Conservation (phyloP, 73 alveolate species). For the Blepharisma japonicum region DNA sequence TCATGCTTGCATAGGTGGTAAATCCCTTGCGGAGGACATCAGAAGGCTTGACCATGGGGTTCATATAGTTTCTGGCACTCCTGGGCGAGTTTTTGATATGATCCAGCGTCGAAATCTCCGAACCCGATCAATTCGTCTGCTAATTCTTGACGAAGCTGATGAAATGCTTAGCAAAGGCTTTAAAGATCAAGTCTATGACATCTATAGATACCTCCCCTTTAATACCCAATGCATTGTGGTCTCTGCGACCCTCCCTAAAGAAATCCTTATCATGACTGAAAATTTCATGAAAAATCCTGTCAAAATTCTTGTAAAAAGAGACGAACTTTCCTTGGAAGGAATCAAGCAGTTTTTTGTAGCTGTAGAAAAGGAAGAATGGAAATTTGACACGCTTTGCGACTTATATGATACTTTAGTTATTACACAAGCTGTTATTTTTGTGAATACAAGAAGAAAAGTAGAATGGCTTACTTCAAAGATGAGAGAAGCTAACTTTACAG, state of each 20-base stretch:
- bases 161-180: constrained; percentile 96
- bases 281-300: constrained; percentile 96
- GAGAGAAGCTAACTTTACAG: constrained; percentile 94
- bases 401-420: constrained; percentile 92
- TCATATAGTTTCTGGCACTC: constrained; percentile 96
- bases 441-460: constrained; percentile 85
- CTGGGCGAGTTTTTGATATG: constrained; percentile 96
- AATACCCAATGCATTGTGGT: constrained; percentile 93
- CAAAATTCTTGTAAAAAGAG: constrained; percentile 95
- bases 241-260: constrained; percentile 97
- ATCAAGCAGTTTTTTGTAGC: constrained; percentile 91
- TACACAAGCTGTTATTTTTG: constrained; percentile 94
- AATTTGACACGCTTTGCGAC: constrained; percentile 93
- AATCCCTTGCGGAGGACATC: constrained; percentile 91
- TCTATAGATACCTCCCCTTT: constrained; percentile 93
- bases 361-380: constrained; percentile 88
- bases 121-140: constrained; percentile 79
- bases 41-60: constrained; percentile 93
- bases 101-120: constrained; percentile 76
- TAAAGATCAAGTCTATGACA: constrained; percentile 96
- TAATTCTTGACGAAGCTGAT: constrained; percentile 98
- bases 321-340: constrained; percentile 97
- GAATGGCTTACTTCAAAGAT: constrained; percentile 95
- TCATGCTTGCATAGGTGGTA: constrained; percentile 96
- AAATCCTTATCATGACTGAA: constrained; percentile 86